A percentile compares a stretch with the other conserved stretches of the same genome.
phyloP scores from a whole-genome alignment of 768 basidiomycete genomes.

The Leccinellum rugosiceps region DNA sequence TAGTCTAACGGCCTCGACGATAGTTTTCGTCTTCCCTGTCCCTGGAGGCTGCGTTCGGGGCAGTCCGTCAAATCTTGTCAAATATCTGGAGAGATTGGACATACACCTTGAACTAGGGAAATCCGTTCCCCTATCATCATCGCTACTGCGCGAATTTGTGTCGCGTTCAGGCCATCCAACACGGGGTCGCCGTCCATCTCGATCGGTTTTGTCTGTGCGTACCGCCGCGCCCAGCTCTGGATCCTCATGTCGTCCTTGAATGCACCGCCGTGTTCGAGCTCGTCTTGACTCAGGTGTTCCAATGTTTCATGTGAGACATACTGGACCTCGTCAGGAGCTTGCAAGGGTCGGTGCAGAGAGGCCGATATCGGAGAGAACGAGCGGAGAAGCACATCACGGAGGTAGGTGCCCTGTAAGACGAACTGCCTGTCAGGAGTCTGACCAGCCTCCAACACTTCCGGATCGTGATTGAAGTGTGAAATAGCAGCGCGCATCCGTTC shows the following conservation, averaged over 20 bases:
- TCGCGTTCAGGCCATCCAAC: conserved; percentile 59
- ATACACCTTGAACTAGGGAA: conserved; percentile 83
- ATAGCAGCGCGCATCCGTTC: conserved; percentile 72
- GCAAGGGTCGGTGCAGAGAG: conserved; percentile 32
- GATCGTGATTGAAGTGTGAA: conserved; percentile 51
- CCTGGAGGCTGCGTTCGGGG: conserved; percentile 66
- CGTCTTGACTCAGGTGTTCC: conserved; percentile 34
- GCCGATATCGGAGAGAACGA: conserved; percentile 41
- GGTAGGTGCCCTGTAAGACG: conserved; percentile 64
- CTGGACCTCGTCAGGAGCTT: conserved; percentile 38
- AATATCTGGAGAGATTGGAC: conserved; percentile 18
- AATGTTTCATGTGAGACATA: conserved; percentile 37
- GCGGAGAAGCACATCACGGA: conserved; percentile 68
- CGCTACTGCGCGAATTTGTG: conserved; percentile 81
- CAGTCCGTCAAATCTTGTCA: background rate
- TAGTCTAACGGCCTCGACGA: conserved; percentile 78
- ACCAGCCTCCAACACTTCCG: conserved; percentile 36
- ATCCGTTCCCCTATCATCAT: conserved; percentile 79
- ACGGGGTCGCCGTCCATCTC: conserved; percentile 76
- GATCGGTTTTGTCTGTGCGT: conserved; percentile 57
- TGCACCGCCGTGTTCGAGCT: conserved; percentile 37
- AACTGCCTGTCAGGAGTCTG: conserved; percentile 41
- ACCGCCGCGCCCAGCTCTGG: conserved; percentile 76
- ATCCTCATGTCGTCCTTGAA: conserved; percentile 75
- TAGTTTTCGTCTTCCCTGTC: conserved; percentile 91